phyloP scores from a whole-genome alignment of 2,329 filamentous ascomycete species.

The Xylaria sp. region DNA sequence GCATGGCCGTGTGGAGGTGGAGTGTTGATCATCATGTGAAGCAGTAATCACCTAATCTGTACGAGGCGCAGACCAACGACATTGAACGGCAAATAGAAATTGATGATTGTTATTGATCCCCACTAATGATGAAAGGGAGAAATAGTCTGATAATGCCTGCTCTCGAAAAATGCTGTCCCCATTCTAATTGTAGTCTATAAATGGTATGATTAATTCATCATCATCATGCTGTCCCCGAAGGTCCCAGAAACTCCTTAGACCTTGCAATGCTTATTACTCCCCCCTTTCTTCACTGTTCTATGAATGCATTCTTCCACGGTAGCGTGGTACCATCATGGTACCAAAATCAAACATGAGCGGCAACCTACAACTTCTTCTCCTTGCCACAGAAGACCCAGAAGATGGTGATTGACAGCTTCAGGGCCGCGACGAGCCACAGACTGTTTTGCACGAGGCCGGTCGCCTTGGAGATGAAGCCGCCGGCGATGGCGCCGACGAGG shows the following conservation, averaged over 20 bases:
- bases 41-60: background rate
- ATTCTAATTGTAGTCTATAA: conserved; percentile 18
- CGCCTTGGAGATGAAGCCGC: conserved; percentile 60
- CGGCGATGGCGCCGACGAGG: conserved; percentile 60
- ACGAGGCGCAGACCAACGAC: background rate
- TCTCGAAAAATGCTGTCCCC: background rate
- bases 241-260: conserved; percentile 4
- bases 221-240: conserved; percentile 9
- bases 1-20: background rate
- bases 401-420: conserved; percentile 56
- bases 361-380: conserved; percentile 31
- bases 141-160: conserved; percentile 7
- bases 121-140: background rate
- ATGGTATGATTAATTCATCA: background rate
- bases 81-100: conserved; percentile 7
- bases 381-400: conserved; percentile 45
- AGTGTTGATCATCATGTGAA: conserved; percentile 3
- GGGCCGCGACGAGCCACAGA: conserved; percentile 58
- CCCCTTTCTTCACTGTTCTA: background rate
- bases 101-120: background rate
- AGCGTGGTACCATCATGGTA: background rate
- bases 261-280: background rate
- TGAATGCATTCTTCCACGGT: background rate
- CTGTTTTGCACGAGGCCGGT: conserved; percentile 55
- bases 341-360: background rate